Base-by-base conservation (phyloP, 495 filamentous ascomycete species). In the Xylaria scruposa region DNA sequence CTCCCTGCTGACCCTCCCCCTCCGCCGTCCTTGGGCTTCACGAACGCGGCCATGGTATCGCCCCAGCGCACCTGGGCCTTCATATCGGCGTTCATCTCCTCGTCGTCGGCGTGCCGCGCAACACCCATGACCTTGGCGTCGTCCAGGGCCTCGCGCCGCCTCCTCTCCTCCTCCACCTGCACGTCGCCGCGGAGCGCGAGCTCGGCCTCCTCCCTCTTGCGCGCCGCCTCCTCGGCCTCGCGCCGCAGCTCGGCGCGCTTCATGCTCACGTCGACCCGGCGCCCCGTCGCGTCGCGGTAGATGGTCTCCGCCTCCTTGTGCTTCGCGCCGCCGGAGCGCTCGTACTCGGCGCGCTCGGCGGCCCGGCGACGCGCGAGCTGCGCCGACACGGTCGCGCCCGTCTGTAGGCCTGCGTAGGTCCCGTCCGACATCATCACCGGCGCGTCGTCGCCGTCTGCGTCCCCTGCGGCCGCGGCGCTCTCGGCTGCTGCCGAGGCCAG, bases 211-310 rank as follows among this genome's bases (percentile, higher is more conserved):
- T 82, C 79, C 75, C 91, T 88, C 74, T 91, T 90, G 26, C 84
- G 78, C 51, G 86, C 88, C 36, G 92, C 91, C 78, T 93, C 93
- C 69, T 93, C 90, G 12, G 89, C 89, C 62, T 90, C 90, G 47
- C 87, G 86, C 7, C 94, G 85, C 38, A 93, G 90, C 79, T 98
- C 95, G 17, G 94, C 94, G 4, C 95, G 87, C 79, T 92, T 91
- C 92, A 98, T 93, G 2, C 91, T 88, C 9, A 97, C 90, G 77
- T 98, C 97, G 72, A 98, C 93, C 15, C 97, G 91, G 24, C 95
- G 88, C 3, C 96, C 96, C 3, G 91, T 94, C 13, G 96, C 96
- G 84, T 99, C 96, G 62, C 96, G 91, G 77, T 98, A 96, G 54
- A 98, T 92, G 0, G 95, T 94, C 81, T 98, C 94, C 72, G 88